phyloP scores from a whole-genome alignment of 2,329 filamentous ascomycete species.

The Mollisiaceae sp. region DNA sequence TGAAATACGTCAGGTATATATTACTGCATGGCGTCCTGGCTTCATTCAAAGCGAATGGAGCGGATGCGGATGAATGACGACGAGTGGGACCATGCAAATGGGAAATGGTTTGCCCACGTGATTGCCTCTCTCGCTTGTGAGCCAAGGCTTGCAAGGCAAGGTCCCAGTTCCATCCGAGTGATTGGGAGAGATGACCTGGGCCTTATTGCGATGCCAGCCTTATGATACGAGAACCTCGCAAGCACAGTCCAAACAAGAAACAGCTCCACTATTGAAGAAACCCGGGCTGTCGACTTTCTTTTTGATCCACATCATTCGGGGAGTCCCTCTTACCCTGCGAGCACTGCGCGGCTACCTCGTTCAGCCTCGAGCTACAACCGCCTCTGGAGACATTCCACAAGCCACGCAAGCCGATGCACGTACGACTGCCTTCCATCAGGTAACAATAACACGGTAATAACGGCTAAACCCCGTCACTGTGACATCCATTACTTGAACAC shows the following conservation, averaged over 20 bases:
- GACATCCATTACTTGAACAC: not conserved
- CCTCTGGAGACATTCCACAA: slow-evolving; percentile 14
- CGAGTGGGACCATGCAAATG: too few species aligned
- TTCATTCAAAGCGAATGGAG: not conserved
- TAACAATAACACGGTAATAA: slow-evolving; percentile 9
- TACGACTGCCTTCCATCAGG: slow-evolving; percentile 7
- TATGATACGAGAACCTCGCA: slow-evolving; percentile 12
- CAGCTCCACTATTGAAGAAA: not conserved
- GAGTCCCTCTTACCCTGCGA: not conserved
- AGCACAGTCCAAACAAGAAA: slow-evolving; percentile 17
- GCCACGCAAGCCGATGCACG: slow-evolving; percentile 15
- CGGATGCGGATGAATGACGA: too few species aligned
- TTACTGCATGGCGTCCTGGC: not conserved
- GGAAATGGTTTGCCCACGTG: too few species aligned
- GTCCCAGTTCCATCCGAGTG: not conserved
- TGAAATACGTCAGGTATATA: not conserved
- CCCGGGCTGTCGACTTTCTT: not conserved
- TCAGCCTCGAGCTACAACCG: slow-evolving; percentile 17
- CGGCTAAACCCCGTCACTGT: not conserved
- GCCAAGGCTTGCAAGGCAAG: too few species aligned
- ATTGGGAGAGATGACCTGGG: not conserved
- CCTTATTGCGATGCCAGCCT: slow-evolving; percentile 20
- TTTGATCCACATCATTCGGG: not conserved
- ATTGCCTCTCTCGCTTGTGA: too few species aligned
- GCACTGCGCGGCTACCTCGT: not conserved